phyloP scores from a whole-genome alignment of 2,329 filamentous ascomycete genomes.

The Pseudopyrenochaeta lycopersici region DNA sequence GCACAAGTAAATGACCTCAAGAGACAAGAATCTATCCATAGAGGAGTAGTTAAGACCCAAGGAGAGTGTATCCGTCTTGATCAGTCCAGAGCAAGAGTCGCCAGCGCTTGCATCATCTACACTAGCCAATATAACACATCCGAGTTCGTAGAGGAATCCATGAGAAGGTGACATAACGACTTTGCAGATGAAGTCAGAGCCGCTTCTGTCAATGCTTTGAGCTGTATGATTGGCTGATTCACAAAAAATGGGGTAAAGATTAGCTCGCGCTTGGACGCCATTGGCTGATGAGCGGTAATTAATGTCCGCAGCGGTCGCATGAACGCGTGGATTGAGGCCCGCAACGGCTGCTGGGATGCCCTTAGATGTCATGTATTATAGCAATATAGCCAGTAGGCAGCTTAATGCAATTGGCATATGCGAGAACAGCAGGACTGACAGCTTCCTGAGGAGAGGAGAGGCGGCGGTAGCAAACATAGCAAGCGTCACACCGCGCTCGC shows the following conservation, averaged over 20 bases:
- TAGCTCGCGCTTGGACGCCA: not conserved
- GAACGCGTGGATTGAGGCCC: not conserved
- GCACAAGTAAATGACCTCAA: too few species aligned
- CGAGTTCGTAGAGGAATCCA: too few species aligned
- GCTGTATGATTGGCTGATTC: not conserved
- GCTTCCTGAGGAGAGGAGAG: not conserved
- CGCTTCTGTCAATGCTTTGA: too few species aligned
- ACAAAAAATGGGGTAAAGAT: not conserved
- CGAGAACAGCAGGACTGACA: not conserved
- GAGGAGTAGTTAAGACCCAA: too few species aligned
- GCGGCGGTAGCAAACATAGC: not conserved
- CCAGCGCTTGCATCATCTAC: too few species aligned
- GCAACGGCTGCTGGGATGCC: constrained; percentile 15
- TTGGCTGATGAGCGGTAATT: constrained; percentile 3
- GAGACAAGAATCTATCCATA: too few species aligned
- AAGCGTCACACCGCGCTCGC: constrained; percentile 19
- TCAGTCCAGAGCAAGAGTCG: too few species aligned
- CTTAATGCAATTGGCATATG: constrained; percentile 1
- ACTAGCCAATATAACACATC: too few species aligned
- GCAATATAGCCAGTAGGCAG: not conserved
- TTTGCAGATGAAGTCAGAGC: too few species aligned
- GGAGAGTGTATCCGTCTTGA: too few species aligned
- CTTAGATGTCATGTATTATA: not conserved
- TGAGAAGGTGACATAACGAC: too few species aligned
- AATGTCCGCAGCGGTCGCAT: constrained; percentile 1